A percentile compares a stretch with the other conserved stretches of the same genome.
phyloP scores from a whole-genome alignment of 1,139 yeast species.

The Candida frijolesensis region DNA sequence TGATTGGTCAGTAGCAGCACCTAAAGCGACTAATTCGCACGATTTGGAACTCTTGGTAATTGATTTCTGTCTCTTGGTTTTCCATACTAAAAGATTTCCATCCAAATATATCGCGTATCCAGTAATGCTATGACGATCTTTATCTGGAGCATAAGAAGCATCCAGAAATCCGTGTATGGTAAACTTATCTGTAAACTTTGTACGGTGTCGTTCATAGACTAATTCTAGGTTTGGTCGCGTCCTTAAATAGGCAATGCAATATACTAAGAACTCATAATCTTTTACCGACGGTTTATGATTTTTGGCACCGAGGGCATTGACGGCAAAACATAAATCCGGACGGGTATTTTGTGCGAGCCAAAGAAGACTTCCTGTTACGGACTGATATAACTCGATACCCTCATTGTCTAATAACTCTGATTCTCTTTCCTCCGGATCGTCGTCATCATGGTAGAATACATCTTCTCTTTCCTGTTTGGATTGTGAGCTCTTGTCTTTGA shows the following conservation, averaged over 20 bases:
- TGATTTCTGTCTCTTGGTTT: constrained; percentile 3
- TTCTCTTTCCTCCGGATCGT: not conserved
- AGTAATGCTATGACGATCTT: constrained; percentile 1
- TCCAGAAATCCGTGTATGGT: constrained; percentile 4
- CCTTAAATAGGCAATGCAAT: constrained; percentile 2
- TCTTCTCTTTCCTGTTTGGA: not conserved
- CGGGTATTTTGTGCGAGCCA: constrained; percentile 7
- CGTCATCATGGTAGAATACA: not conserved
- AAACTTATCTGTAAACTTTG: not conserved
- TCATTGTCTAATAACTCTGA: not conserved
- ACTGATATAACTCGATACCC: constrained; percentile 2
- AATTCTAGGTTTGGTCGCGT: not conserved
- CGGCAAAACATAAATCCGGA: constrained; percentile 5
- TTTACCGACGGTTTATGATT: not conserved
- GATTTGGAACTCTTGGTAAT: not conserved
- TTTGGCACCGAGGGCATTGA: constrained; percentile 1
- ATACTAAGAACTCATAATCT: not conserved
- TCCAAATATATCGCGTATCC: constrained; percentile 6
- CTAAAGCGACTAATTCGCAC: constrained; percentile 2
- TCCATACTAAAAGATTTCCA: constrained; percentile 5
- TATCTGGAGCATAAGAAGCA: constrained; percentile 6
- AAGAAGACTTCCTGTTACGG: constrained; percentile 3
- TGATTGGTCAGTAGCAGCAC: not conserved
- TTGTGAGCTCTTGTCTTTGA: no score
- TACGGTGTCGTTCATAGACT: not conserved